Evolutionary conservation across 495 filamentous ascomycete genomes (phyloP), one percentile per base, ranked within the genome.

Genomic region (Podospora sp.): DNA sequence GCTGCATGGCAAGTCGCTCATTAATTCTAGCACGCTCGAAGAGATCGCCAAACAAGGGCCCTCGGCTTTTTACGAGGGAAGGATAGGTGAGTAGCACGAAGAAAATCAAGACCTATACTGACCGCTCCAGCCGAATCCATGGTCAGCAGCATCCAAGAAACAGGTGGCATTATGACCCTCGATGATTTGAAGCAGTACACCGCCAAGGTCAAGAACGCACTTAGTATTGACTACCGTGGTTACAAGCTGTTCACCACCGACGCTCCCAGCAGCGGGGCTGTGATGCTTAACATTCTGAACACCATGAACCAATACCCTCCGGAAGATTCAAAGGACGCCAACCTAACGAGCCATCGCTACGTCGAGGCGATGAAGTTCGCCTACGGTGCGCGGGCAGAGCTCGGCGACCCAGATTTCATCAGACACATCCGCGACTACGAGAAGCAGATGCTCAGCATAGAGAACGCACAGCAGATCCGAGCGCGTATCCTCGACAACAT

Each of bases 361-460:
- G 88, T 92, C 66, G 94, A 97, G 78, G 90, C 91, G 2, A 92
- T 95, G 75, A 86, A 93, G 20, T 97, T 94, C 77, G 92, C 87
- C 0, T 97, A 97, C 75, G 94, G 76, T 83, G 89, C 85, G 77
- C 78, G 86, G 80, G 33, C 77, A 22, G 81, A 89, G 2, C 81
- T 97, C 1, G 94, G 92, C 18, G 94, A 97, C 75, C 94, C 94
- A 0, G 78, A 74, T 0, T 97, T 91, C 73, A 82, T 94, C 2
- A 60, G 78, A 3, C 84, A 86, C 29, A 76, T 93, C 60, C 75
- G 81, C 6, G 74, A 80, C 24, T 71, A 75, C 46, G 76, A 84
- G 25, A 24, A 53, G 7, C 73, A 83, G 1, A 92, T 97, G 86
- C 77, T 97, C 25, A 83, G 81, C 56, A 73, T 83, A 1, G 72